Conservation (phyloP, 208 protist species). For the Wallacemonas collosoma region DNA sequence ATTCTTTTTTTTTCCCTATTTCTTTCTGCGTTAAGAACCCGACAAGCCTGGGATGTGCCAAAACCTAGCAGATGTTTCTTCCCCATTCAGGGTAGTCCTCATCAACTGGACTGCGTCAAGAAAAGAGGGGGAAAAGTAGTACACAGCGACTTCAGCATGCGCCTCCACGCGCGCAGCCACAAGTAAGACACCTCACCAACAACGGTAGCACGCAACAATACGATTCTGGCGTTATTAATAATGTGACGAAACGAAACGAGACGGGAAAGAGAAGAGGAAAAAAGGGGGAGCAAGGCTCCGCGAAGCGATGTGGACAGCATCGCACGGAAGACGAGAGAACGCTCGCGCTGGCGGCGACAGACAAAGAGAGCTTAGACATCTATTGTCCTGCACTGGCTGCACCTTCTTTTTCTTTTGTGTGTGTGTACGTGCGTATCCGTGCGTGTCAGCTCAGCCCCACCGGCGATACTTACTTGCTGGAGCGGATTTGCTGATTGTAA, state of each 20-base stretch:
- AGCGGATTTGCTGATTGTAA: slow-evolving; percentile 63
- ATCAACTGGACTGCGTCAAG: not conserved
- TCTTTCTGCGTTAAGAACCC: no score
- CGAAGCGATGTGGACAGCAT: not conserved
- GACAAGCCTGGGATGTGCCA: no score
- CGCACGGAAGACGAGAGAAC: no score
- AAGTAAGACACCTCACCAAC: not conserved
- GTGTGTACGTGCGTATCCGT: not conserved
- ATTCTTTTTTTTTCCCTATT: no score
- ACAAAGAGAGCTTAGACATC: no score
- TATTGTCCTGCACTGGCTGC: not conserved
- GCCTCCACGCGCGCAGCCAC: not conserved
- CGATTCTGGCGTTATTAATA: slow-evolving; percentile 11
- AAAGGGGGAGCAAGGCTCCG: not conserved
- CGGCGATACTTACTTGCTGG: slow-evolving; percentile 30
- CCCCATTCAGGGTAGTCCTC: not conserved
- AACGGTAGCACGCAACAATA: not conserved
- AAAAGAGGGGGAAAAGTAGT: not conserved
- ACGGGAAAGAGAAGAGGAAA: slow-evolving; percentile 19
- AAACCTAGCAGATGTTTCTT: not conserved
- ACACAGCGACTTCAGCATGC: not conserved
- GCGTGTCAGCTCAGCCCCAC: not conserved
- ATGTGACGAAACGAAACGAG: slow-evolving; percentile 16
- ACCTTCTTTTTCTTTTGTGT: not conserved
- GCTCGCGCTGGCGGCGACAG: no score